These are phyloP conservation scores for Microthyrium microscopicum DNA, from an alignment of 2,329 filamentous ascomycete species.

Conservation along the genomic window DNA sequence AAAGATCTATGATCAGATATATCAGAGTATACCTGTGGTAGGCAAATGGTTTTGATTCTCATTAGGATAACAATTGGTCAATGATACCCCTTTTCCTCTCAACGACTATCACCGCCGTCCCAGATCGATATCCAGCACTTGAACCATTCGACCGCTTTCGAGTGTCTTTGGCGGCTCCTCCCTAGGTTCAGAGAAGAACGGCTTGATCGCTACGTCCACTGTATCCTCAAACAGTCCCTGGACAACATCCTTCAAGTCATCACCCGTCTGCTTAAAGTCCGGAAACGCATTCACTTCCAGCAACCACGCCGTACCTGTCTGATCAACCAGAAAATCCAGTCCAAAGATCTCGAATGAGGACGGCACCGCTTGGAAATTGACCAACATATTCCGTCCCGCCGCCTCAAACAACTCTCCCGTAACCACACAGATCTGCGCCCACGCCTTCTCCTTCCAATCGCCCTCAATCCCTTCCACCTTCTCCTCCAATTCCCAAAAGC, in stretches of 20 bases:
- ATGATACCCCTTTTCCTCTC: too few relatives aligned
- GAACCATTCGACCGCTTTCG: conserved; percentile 18
- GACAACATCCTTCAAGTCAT: conserved; percentile 54
- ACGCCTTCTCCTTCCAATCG: conserved; percentile 44
- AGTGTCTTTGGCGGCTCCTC: conserved; percentile 7
- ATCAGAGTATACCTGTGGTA: conserved; percentile 40
- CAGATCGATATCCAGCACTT: conserved; percentile 30
- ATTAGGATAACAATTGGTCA: too few relatives aligned
- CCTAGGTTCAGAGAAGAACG: conserved; percentile 42
- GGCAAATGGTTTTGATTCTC: conserved; percentile 36
- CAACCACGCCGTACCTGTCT: conserved; percentile 47
- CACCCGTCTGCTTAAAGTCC: conserved; percentile 84
- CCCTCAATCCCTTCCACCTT: conserved; percentile 12
- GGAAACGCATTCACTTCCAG: conserved; percentile 93
- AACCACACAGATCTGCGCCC: conserved; percentile 53
- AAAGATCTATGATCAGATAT: conserved; percentile 62
- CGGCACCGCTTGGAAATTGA: conserved; percentile 80
- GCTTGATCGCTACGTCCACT: conserved; percentile 46
- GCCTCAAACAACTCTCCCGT: conserved; percentile 74
- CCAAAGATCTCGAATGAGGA: conserved; percentile 90
- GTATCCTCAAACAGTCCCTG: conserved; percentile 61
- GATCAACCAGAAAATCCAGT: conserved; percentile 74
- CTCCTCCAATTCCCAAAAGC: conserved; percentile 55
- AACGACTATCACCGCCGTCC: conserved; percentile 16
- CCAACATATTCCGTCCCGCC: conserved; percentile 63